Percentiles rank a stretch among this genome's conserved stretches.
Conservation (phyloP, 192 early-diverging fungal genomes). For the Cetraspora pellucida region DNA sequence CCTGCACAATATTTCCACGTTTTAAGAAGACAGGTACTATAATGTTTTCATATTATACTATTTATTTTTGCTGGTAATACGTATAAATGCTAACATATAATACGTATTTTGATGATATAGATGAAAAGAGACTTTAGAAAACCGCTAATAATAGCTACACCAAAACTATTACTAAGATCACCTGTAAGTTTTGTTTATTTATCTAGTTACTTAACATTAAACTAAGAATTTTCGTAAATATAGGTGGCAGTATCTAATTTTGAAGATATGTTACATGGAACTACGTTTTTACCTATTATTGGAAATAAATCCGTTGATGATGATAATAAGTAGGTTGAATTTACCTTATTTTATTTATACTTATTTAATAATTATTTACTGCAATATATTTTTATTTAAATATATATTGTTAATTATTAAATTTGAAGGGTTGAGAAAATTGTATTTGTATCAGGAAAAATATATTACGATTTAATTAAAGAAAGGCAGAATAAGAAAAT, state of each 20-base stretch:
- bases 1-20: constrained; percentile 97
- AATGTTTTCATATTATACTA: not conserved
- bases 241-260: constrained; percentile 67
- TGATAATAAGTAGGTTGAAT: constrained; percentile 43
- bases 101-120: constrained; percentile 39
- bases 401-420: not conserved
- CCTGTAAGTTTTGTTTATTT: constrained; percentile 43
- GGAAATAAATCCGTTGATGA: constrained; percentile 56
- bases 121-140: constrained; percentile 89
- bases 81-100: not conserved
- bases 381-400: not conserved
- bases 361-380: not conserved
- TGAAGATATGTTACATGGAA: constrained; percentile 83
- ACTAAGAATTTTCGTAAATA: not conserved
- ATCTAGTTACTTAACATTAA: not conserved
- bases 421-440: constrained; percentile 61
- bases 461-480: constrained; percentile 91
- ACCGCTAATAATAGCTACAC: constrained; percentile 85
- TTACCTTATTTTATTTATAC: not conserved
- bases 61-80: not conserved
- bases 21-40: constrained; percentile 79
- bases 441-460: constrained; percentile 88
- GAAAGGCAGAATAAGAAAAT: constrained; percentile 64
- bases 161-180: constrained; percentile 71
- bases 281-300: constrained; percentile 82